Base-by-base conservation (phyloP, 2,329 filamentous ascomycete genomes). In the Pestalotiopsis sp. region DNA sequence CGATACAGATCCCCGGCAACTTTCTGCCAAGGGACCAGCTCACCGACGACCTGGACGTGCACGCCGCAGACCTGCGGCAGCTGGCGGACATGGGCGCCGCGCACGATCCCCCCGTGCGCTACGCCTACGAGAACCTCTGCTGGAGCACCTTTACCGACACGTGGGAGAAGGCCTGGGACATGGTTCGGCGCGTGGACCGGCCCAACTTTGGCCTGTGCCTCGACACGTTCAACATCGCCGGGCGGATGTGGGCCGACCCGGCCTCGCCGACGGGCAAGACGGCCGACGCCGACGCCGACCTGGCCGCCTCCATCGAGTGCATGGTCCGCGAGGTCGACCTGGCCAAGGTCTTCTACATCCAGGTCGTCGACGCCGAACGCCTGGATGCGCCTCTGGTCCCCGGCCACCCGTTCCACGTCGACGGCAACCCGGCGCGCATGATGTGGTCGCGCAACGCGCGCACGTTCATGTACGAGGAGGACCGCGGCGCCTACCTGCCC, bases 221-320 rank as follows among this genome's bases (percentile, higher is more conserved):
- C 27, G 92, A 95, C 79, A 93, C 90, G 0, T 95, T 93, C 81
- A 93, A 95, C 78, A 91, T 95, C 69, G 88, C 91, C 0, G 92
- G 88, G 0, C 82, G 89, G 6, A 87, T 93, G 69, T 95, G 88
- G 72, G 92, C 90, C 0, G 92, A 95, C 74, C 92, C 92, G 0
- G 79, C 87, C 0, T 78, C 84, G 0, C 72, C 80, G 0, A 81
- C 82, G 0, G 88, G 91, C 2, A 84, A 84, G 72, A 87, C 82
- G 0, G 71, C 79, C 0, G 83, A 88, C 69, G 91, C 88, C 6
- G 87, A 91, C 3, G 79, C 81, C 4, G 86, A 83, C 0, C 83
- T 92, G 1, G 76, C 79, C 7, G 80, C 81, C 1, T 91, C 90
- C 0, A 78, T 93, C 59, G 77, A 81, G 45, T 81, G 85, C 4